Base-by-base conservation (phyloP, 2,329 filamentous ascomycete species). In the Penicillium freii region DNA sequence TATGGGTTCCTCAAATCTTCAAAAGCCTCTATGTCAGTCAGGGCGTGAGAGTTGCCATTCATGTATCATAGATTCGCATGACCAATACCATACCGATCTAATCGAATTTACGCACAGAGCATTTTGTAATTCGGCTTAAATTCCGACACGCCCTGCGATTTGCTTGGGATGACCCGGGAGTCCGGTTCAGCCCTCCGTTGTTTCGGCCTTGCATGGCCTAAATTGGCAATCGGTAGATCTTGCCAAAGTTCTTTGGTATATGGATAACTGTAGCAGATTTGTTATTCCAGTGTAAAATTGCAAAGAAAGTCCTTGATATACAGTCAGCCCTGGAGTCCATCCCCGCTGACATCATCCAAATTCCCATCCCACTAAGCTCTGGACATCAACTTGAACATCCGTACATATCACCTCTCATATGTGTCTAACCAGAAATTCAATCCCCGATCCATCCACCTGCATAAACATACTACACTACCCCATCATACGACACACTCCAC, bases 21-120 rank as follows among this genome's bases (percentile, higher is more conserved):
- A 47, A 62, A 65, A 67, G 45, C 54, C 56, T 66, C 40, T 52
- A 36, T 52, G 50, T 52, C 17, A 40, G 48, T 46, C 45, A 33
- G 29, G 48, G 51, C 51, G 55, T 52, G 63, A 63, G 62, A 66
- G 58, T 62, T 66, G 65, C 64, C 58, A 65, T 67, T 67, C 63
- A 62, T 71, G 69, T 71, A 71, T 70, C 68, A 71, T 71, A 71
- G 65, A 67, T 71, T 70, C 61, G 65, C 65, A 64, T 64, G 60
- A 62, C 58, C 58, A 66, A 64, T 63, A 64, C 60, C 60, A 61
- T 67, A 64, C 50, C 56, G 58, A 65, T 66, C 56, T 65, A 64
- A 66, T 66, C 21, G 31, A 56, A 36, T 23, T 21, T 54, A 15
- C 50, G n/a, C 31, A 33, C 15, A 15, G 31, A 13, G 4, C 11